Percentiles rank a stretch among this genome's conserved stretches.
Evolutionary conservation across 495 filamentous ascomycete genomes (phyloP).

Genomic region (Jackrogersella multiformis): DNA sequence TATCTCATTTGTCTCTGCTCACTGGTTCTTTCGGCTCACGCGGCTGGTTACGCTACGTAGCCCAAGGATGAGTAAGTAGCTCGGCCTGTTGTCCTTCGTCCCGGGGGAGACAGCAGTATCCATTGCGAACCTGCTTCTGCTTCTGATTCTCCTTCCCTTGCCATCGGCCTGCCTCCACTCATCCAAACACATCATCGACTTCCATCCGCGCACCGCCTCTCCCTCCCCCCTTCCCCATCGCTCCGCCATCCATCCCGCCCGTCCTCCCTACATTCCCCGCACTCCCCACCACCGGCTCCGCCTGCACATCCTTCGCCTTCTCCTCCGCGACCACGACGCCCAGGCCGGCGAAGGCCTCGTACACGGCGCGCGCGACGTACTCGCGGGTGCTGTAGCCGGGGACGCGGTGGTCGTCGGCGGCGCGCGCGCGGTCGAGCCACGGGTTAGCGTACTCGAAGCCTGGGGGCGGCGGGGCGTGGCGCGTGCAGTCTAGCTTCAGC

Average conservation of each 20-base stretch:
- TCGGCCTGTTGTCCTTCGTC: no score
- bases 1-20: no score
- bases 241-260: not conserved
- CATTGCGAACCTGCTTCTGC: no score
- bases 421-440: conserved; percentile 70
- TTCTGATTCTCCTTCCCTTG: no score
- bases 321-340: conserved; percentile 86
- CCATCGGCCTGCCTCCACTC: no score
- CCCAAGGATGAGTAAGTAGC: no score
- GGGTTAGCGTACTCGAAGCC: conserved; percentile 66
- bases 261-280: conserved; percentile 44
- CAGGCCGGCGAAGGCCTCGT: conserved; percentile 90
- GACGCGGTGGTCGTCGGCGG: conserved; percentile 68
- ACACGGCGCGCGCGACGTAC: conserved; percentile 79
- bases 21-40: no score
- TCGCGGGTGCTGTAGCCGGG: conserved; percentile 85
- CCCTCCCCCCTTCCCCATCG: conserved; percentile 24
- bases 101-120: no score
- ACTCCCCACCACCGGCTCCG: conserved; percentile 49
- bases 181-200: conserved; percentile 53
- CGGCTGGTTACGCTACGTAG: no score
- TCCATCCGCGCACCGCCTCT: no score
- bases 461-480: conserved; percentile 66
- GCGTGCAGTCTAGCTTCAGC: conserved; percentile 69
- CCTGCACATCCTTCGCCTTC: conserved; percentile 52